These are phyloP conservation scores for Sugiyamaella qingdaonensis DNA, from an alignment of 805 yeast genomes.

Conservation along the genomic window DNA sequence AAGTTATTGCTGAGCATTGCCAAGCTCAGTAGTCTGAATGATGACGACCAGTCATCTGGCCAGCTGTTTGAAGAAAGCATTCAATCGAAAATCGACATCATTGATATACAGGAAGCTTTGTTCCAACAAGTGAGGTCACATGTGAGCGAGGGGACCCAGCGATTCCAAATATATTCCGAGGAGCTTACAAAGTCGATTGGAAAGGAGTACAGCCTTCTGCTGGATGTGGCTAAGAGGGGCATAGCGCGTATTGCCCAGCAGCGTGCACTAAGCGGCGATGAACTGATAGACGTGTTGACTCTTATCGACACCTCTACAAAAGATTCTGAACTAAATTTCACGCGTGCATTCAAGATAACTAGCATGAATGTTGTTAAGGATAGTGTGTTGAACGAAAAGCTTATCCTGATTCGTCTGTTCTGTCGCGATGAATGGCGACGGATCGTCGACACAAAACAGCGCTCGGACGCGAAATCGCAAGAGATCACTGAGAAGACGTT, in stretches of 20 bases:
- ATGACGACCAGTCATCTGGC: slow-evolving; percentile 16
- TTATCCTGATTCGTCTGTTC: slow-evolving; percentile 60
- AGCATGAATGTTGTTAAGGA: slow-evolving; percentile 26
- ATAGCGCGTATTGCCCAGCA: slow-evolving; percentile 35
- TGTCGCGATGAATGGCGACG: slow-evolving; percentile 47
- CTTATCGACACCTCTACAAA: slow-evolving; percentile 37
- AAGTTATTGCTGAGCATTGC: slow-evolving; percentile 65
- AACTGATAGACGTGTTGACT: slow-evolving; percentile 51
- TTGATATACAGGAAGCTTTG: slow-evolving; percentile 46
- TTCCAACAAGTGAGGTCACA: slow-evolving; percentile 6
- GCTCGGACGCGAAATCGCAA: slow-evolving; percentile 41
- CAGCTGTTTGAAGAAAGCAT: slow-evolving; percentile 20
- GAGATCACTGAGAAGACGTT: slow-evolving; percentile 40
- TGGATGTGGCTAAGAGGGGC: slow-evolving; percentile 26
- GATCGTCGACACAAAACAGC: slow-evolving; percentile 35
- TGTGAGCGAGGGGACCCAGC: background rate
- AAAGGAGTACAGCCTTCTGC: slow-evolving; percentile 24
- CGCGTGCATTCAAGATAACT: slow-evolving; percentile 49
- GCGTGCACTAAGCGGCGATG: slow-evolving; percentile 39
- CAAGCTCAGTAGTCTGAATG: slow-evolving; percentile 53
- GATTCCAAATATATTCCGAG: slow-evolving; percentile 1
- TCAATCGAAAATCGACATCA: slow-evolving; percentile 47
- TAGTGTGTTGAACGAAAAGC: slow-evolving; percentile 34
- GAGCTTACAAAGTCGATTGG: slow-evolving; percentile 10
- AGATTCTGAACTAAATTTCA: slow-evolving; percentile 32